phyloP scores from a whole-genome alignment of 2,329 filamentous ascomycete species.

The Podosphaera fusca region DNA sequence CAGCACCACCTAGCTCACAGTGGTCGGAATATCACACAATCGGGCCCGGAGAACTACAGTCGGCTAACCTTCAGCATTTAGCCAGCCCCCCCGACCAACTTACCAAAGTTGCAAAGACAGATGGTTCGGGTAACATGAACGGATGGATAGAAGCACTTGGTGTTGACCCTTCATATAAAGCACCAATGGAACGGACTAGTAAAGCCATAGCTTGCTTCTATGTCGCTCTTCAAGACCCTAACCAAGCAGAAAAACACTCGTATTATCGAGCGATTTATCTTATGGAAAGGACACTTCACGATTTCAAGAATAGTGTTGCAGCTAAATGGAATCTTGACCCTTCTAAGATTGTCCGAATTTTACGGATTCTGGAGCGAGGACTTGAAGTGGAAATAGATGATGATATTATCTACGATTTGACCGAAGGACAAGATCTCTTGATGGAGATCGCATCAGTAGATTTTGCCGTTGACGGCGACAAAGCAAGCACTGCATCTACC shows the following conservation, averaged over 20 bases:
- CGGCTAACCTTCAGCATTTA: conserved; percentile 20
- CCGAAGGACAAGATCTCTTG: conserved; percentile 82
- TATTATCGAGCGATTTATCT: conserved; percentile 76
- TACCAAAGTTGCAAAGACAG: conserved; percentile 32
- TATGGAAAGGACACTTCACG: conserved; percentile 47
- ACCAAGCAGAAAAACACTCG: conserved; percentile 23
- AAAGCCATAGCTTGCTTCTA: conserved; percentile 81
- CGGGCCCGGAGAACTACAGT: conserved; percentile 23
- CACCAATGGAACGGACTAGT: conserved; percentile 45
- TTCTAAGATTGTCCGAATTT: conserved; percentile 41
- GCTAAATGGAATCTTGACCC: conserved; percentile 64
- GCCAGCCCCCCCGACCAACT: conserved; percentile 25
- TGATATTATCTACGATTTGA: conserved; percentile 60
- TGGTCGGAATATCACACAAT: conserved; percentile 36
- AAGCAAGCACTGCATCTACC: conserved; percentile 7
- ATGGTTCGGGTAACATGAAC: conserved; percentile 40
- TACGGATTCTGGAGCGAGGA: conserved; percentile 51
- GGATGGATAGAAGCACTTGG: conserved; percentile 82
- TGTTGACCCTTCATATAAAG: conserved; percentile 66
- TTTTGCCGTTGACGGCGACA: conserved; percentile 13
- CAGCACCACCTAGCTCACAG: conserved; percentile 17
- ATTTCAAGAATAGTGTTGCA: conserved; percentile 50
- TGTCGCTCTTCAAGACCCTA: conserved; percentile 32
- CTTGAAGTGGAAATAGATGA: conserved; percentile 76
- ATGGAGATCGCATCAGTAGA: conserved; percentile 38